Percentiles rank a stretch among this genome's conserved stretches.
Conservation (phyloP, 2,329 filamentous ascomycete species). For the Chaetomiaceae sp. region DNA sequence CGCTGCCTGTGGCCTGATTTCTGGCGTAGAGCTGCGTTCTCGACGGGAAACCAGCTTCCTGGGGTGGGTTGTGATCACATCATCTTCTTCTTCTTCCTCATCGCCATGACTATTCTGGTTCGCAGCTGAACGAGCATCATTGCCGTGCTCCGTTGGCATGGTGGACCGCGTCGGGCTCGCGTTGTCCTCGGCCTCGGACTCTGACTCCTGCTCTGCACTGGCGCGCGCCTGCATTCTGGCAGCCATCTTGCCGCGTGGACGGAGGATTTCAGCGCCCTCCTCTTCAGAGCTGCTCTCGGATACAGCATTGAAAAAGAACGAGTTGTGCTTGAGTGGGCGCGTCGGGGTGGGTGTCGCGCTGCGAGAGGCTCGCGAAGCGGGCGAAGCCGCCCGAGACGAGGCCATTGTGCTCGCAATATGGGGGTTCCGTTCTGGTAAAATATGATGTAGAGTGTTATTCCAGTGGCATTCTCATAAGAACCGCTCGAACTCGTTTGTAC, state of each 20-base stretch:
- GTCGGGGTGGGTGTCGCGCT: constrained; percentile 16
- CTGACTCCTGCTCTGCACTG: constrained; percentile 22
- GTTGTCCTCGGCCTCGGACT: constrained; percentile 20
- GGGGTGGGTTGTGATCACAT: constrained; percentile 36
- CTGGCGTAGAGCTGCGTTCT: constrained; percentile 31
- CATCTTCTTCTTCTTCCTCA: constrained; percentile 39
- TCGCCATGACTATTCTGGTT: constrained; percentile 28
- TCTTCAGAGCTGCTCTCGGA: constrained; percentile 25
- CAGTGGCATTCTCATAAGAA: constrained; percentile 1
- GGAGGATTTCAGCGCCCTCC: constrained; percentile 43
- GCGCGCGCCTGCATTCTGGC: constrained; percentile 50
- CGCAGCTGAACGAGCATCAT: background rate
- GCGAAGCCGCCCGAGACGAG: constrained; percentile 37
- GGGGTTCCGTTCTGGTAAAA: background rate
- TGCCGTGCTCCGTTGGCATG: background rate
- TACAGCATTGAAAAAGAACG: constrained; percentile 18
- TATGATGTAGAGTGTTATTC: background rate
- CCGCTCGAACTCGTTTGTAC: background rate
- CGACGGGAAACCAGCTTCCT: constrained; percentile 35
- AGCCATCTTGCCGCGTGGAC: constrained; percentile 58
- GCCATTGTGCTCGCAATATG: constrained; percentile 37
- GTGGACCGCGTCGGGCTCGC: constrained; percentile 9
- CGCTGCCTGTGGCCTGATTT: constrained; percentile 17
- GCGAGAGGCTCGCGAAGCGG: constrained; percentile 11
- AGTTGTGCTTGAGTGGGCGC: constrained; percentile 7